Evolutionary conservation across 306 rosid genomes (phyloP), one percentile per base, ranked within the genome.

Genomic region (Comarum palustre): DNA sequence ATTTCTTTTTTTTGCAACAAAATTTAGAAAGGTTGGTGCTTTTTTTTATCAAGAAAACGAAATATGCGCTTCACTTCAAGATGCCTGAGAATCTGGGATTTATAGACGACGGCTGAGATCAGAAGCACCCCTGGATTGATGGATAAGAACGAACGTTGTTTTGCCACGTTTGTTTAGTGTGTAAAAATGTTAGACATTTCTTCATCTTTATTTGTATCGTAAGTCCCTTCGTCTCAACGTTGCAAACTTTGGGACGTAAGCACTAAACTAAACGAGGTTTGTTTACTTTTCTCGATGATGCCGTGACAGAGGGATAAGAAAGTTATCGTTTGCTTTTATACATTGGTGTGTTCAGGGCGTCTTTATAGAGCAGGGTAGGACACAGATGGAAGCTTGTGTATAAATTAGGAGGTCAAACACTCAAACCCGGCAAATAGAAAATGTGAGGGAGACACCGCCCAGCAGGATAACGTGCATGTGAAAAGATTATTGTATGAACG

Each of bases 1-100:
- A 38, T 39, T 39, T 34, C 3, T 34, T 36, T 4, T 41, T 2
- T 41, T 41, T 41, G 45, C 13, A 13, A 41, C 45, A 41, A 41
- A 41, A 14, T 4, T 29, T 31, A 36, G 6, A 12, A 12, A 6
- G 17, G 14, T 34, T 34, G 17, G 39, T 34, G 32, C 20, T 69
- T 20, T 39, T 52, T 41, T 16, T 20, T 52, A 32, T 2, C 32
- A 0, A 16, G n/a, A 48, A 31, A 74, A 74, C 63, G 70, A 45
- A 79, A 72, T 5, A 58, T 39, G 58, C 68, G 58, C 27, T 58
- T 43, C 20, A 29, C 68, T 47, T 29, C 29, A 55, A 42, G 58
- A 52, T 69, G 6, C 22, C 73, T 29, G 59, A 16, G 60, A 47
- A 29, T 48, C 73, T 29, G 59, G 8, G 60, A 47, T 47, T 48